Evolutionary conservation across 306 rosid genomes (phyloP), one percentile per base, ranked within the genome.

Genomic region (Quercus engelmannii): DNA sequence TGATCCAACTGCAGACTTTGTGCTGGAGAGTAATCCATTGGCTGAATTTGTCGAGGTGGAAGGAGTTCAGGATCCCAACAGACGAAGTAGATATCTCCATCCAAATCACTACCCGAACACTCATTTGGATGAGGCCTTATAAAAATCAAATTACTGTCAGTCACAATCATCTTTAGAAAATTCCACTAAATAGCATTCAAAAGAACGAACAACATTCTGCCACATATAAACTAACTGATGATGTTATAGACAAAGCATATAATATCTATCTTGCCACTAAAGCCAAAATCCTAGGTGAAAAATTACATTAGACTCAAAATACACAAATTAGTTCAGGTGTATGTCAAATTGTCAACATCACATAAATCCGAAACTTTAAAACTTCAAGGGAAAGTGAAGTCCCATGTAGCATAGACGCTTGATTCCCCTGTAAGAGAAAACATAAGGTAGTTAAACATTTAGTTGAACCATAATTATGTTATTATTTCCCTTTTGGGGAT

Each of bases 61-160:
- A 83, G 79, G 69, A 85, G 75, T 49, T 84, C 81, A 8, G 73
- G 57, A 74, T 87, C 88, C 90, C 90, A 87, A 71, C 83, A 74
- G 69, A 82, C 86, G 70, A 76, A 81, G 81, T 87, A 76, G 28
- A 87, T 73, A 57, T 87, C 88, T 63, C 90, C 90, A 74, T 84
- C 90, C 41, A 87, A 83, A 65, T 87, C 88, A 71, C 91, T 87
- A 33, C 91, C 88, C 1, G 88, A 87, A 56, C 88, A 88, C 74
- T 87, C 91, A 82, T 85, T 87, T 49, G 89, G 87, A 51, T 87
- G 91, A 77, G 91, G 88, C 28, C 90, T 87, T 74, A 52, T 9
- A 31, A 38, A 38, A 38, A 19, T 33, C n/a, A 67, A 31, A 67
- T 23, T 6, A n/a, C 6, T 67, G 3, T 21, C 3, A 9, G 51